A percentile compares a stretch with the other conserved stretches of the same genome.
These are phyloP conservation scores for Rhexocercosporidium sp. DNA, from an alignment of 2,329 filamentous ascomycete genomes.

Conservation along the genomic window DNA sequence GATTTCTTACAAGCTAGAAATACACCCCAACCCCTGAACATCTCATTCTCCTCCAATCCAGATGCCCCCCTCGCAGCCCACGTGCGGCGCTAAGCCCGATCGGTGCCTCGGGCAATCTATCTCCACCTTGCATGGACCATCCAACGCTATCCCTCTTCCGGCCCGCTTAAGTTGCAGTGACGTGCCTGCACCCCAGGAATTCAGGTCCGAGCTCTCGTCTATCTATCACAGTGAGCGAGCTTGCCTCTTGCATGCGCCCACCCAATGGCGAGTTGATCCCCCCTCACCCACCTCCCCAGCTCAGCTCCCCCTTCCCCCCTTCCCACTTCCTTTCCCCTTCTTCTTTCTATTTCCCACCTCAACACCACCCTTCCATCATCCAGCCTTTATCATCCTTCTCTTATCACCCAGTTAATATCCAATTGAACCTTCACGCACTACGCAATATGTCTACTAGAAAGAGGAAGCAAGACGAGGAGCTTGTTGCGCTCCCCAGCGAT, in stretches of 20 bases:
- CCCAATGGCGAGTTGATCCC: conserved; percentile 4
- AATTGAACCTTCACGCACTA: neutral
- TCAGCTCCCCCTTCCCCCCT: neutral
- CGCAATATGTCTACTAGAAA: conserved; percentile 34
- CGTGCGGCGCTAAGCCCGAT: conserved; percentile 13
- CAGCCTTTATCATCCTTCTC: neutral
- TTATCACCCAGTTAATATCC: neutral
- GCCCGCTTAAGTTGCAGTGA: conserved; percentile 4
- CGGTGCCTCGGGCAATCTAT: neutral
- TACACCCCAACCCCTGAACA: neutral
- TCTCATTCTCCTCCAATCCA: neutral
- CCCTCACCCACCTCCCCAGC: conserved; percentile 7
- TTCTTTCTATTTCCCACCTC: conserved; percentile 1
- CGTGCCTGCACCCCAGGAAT: conserved; percentile 15
- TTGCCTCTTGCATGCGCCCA: neutral
- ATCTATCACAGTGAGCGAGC: neutral
- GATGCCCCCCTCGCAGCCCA: neutral
- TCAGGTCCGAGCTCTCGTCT: conserved; percentile 14
- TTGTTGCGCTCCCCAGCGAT: conserved; percentile 39
- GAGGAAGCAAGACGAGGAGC: conserved; percentile 41
- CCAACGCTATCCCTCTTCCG: neutral
- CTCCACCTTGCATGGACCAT: neutral
- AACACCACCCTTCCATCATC: neutral
- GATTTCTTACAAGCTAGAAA: neutral
- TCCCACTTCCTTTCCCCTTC: neutral